Evolutionary conservation across 176 grass and related monocot genomes (phyloP).

Genomic region (Metroxylon sagu): DNA sequence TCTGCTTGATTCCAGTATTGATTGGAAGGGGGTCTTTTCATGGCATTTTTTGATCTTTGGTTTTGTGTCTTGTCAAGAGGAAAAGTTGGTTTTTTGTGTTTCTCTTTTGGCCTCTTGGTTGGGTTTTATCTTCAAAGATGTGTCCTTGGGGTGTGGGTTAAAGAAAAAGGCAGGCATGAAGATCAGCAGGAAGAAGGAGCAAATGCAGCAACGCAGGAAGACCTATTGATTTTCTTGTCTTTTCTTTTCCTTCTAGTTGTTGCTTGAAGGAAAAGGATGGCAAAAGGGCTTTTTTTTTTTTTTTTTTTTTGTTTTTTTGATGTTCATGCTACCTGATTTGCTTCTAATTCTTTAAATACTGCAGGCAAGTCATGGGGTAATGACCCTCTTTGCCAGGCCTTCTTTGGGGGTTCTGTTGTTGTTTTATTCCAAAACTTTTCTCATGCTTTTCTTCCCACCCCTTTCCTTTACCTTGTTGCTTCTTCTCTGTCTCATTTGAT

Average conservation of each 20-base stretch:
- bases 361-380: too few relatives aligned
- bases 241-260: too few relatives aligned
- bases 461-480: slow-evolving; percentile 10
- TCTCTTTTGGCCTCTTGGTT: slow-evolving; percentile 29
- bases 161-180: slow-evolving; percentile 11
- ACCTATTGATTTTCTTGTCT: background rate
- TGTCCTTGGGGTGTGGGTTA: slow-evolving; percentile 24
- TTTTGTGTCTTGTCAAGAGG: background rate
- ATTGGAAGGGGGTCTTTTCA: slow-evolving; percentile 26
- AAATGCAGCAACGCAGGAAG: background rate
- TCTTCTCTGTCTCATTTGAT: slow-evolving; percentile 24
- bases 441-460: too few relatives aligned
- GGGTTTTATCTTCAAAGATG: background rate
- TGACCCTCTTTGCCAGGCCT: too few relatives aligned
- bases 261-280: slow-evolving; percentile 1
- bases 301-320: background rate
- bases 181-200: slow-evolving; percentile 15
- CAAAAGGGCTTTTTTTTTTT: background rate
- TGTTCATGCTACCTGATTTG: slow-evolving; percentile 1
- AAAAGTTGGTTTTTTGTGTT: background rate
- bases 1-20: slow-evolving; percentile 13
- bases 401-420: background rate
- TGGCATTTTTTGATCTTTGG: slow-evolving; percentile 2
- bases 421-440: background rate
- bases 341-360: slow-evolving; percentile 1